Evolutionary conservation across 768 basidiomycete genomes (phyloP).

Genomic region (Candolleomyces aberdarensis): DNA sequence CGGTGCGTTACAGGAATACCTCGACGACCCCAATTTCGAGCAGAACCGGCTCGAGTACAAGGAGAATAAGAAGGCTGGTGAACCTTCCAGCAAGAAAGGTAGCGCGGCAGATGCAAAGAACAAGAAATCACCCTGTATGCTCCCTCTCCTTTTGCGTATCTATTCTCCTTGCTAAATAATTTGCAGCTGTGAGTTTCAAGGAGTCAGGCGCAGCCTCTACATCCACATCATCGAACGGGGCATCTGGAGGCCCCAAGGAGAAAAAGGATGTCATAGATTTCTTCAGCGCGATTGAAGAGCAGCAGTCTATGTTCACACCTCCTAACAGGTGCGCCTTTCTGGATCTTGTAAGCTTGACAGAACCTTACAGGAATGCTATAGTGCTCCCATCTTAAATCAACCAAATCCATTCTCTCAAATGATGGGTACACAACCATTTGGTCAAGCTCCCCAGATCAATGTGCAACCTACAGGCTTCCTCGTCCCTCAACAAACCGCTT

Average conservation of each 20-base stretch:
- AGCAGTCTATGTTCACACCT: constrained; percentile 68
- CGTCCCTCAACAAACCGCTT: constrained; percentile 43
- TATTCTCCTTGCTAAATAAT: neutral
- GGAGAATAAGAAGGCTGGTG: constrained; percentile 67
- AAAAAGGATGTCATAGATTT: constrained; percentile 73
- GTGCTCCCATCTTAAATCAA: constrained; percentile 55
- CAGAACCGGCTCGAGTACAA: constrained; percentile 92
- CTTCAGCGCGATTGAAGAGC: constrained; percentile 83
- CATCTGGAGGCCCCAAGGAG: constrained; percentile 4
- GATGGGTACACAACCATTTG: constrained; percentile 47
- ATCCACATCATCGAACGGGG: constrained; percentile 12
- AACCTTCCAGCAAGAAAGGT: constrained; percentile 26
- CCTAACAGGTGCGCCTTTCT: constrained; percentile 45
- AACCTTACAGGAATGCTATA: constrained; percentile 16
- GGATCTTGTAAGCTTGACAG: neutral
- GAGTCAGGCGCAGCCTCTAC: constrained; percentile 8
- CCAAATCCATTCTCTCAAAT: constrained; percentile 80
- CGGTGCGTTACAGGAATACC: constrained; percentile 89
- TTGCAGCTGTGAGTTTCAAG: constrained; percentile 4
- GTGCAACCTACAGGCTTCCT: constrained; percentile 61
- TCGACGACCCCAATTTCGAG: constrained; percentile 96
- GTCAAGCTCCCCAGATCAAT: constrained; percentile 36
- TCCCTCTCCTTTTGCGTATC: neutral
- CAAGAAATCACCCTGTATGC: constrained; percentile 29
- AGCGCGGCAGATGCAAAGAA: constrained; percentile 18